Evolutionary conservation across 805 yeast species (phyloP).

Genomic region (Candida arabinofermentans): DNA sequence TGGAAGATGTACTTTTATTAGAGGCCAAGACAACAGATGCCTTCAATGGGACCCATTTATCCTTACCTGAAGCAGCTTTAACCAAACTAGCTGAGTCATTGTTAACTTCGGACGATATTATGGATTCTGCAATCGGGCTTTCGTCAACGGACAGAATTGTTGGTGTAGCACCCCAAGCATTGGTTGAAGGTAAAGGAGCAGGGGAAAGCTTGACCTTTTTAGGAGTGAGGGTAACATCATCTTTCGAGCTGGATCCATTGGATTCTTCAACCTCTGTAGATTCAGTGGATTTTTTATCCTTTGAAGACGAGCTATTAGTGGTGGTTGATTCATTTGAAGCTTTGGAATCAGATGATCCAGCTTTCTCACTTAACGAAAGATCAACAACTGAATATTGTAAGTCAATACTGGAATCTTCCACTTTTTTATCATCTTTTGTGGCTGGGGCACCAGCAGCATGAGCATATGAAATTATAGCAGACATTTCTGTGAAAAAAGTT

Average conservation of each 20-base stretch:
- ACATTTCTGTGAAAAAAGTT: conserved; percentile 12
- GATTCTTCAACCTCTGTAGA: conserved; percentile 5
- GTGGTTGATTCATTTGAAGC: background rate
- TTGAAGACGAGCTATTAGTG: background rate
- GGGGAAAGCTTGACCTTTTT: conserved; percentile 45
- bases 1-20: conserved; percentile 7
- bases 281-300: conserved; percentile 7
- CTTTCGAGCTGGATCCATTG: conserved; percentile 14
- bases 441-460: conserved; percentile 30
- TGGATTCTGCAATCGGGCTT: conserved; percentile 36
- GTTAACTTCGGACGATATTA: conserved; percentile 24
- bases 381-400: background rate
- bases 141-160: conserved; percentile 25
- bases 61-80: conserved; percentile 41
- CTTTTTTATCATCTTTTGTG: conserved; percentile 9
- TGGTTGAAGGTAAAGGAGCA: conserved; percentile 60
- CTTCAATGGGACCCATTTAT: conserved; percentile 71
- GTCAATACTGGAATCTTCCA: conserved; percentile 2
- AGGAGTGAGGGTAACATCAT: conserved; percentile 15
- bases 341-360: background rate
- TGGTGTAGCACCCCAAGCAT: conserved; percentile 52
- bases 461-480: conserved; percentile 29
- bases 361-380: background rate
- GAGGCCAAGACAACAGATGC: conserved; percentile 45
- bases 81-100: conserved; percentile 15